Conservation (phyloP, 2,329 filamentous ascomycete species). For the Drechmeria coniospora region DNA sequence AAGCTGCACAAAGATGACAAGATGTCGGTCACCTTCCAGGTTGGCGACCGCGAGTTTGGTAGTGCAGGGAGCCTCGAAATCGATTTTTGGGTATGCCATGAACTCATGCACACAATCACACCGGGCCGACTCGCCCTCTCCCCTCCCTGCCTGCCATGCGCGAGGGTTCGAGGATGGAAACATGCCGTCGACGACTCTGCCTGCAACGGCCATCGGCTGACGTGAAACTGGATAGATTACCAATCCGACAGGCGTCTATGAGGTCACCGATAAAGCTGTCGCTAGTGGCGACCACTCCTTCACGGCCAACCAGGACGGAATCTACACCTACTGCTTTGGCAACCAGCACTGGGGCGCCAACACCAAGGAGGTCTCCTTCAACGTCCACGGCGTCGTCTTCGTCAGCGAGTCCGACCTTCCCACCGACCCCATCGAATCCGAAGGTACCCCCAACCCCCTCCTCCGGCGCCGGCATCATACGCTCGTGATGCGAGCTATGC, state of each 20-base stretch:
- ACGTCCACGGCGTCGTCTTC: constrained; percentile 97
- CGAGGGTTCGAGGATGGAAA: no score
- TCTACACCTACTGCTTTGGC: constrained; percentile 95
- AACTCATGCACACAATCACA: neutral
- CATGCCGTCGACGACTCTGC: no score
- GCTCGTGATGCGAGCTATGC: no score
- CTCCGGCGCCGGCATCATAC: neutral
- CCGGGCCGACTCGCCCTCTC: no score
- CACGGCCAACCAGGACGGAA: constrained; percentile 69
- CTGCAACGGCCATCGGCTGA: constrained; percentile 7
- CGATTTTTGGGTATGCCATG: constrained; percentile 96
- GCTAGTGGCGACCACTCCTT: constrained; percentile 92
- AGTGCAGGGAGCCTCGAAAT: constrained; percentile 88
- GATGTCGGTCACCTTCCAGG: constrained; percentile 98
- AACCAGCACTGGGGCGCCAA: constrained; percentile 96
- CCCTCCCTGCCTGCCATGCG: no score
- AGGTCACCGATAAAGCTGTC: constrained; percentile 64
- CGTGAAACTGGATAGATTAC: constrained; percentile 42
- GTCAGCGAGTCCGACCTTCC: constrained; percentile 76
- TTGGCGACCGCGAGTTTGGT: constrained; percentile 91
- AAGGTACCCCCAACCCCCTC: constrained; percentile 43
- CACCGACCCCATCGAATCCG: constrained; percentile 76
- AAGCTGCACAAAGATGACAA: constrained; percentile 80
- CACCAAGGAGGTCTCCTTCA: constrained; percentile 97
- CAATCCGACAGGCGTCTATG: constrained; percentile 60